phyloP scores from a whole-genome alignment of 306 rosid species.

The Boehmeria nivea region DNA sequence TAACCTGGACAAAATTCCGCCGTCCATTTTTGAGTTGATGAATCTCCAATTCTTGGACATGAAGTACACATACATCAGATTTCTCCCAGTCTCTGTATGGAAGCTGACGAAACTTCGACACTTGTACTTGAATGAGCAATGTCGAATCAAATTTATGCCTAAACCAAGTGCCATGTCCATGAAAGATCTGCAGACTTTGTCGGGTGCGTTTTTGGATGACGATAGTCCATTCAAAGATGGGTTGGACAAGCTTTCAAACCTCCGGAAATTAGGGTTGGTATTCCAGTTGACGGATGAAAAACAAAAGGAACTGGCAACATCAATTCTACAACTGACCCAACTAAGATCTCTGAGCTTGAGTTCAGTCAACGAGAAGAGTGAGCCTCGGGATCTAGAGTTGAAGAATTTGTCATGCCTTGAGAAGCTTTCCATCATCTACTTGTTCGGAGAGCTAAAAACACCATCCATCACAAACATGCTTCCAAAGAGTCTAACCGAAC shows the following conservation, averaged over 20 bases:
- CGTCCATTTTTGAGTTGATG: slow-evolving; percentile 19
- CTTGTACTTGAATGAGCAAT: slow-evolving; percentile 20
- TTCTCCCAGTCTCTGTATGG: slow-evolving; percentile 33
- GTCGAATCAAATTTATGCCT: slow-evolving; percentile 13
- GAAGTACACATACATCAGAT: slow-evolving; percentile 27
- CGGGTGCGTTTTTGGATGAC: slow-evolving; percentile 31
- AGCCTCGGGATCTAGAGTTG: not conserved
- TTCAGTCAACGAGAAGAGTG: slow-evolving; percentile 19
- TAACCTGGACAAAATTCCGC: slow-evolving; percentile 24
- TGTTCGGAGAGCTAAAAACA: slow-evolving; percentile 19
- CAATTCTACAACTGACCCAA: slow-evolving; percentile 17
- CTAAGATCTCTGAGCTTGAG: slow-evolving; percentile 24
- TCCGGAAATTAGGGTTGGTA: slow-evolving; percentile 27
- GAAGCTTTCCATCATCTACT: slow-evolving; percentile 23
- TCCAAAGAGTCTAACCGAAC: slow-evolving; percentile 23
- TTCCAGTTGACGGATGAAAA: slow-evolving; percentile 14
- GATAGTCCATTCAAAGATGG: slow-evolving; percentile 16
- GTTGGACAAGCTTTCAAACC: slow-evolving; percentile 21
- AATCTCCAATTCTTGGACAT: slow-evolving; percentile 34
- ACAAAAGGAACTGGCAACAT: not conserved
- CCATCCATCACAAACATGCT: not conserved
- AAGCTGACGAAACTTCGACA: slow-evolving; percentile 22
- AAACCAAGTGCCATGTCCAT: slow-evolving; percentile 9
- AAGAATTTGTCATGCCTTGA: slow-evolving; percentile 13
- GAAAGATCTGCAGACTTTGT: slow-evolving; percentile 17